Base-by-base conservation (phyloP, 108 stramenopile species). In the Pseudonitzschia pungens region DNA sequence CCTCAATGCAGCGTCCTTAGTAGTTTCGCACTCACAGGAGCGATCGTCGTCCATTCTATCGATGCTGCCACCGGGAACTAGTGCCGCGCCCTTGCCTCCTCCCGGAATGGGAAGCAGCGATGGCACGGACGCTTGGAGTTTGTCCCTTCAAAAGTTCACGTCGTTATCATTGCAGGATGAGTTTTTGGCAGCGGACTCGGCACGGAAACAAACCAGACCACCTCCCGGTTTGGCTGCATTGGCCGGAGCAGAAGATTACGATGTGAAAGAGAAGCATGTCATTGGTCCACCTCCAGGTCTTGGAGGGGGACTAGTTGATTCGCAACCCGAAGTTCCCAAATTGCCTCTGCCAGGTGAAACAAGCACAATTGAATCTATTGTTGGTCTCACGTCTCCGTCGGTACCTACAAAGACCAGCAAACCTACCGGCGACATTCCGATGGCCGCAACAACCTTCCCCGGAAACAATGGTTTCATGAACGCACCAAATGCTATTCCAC, bases 121-220 rank as follows among this genome's bases (percentile, higher is more conserved):
- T 10, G 58, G 45, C 1, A 11, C 72, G 31, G 92, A 91, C 77
- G 92, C 90, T 14, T 93, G 89, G 88, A 86, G 86, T 67, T 68
- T 77, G 18, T 87, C 92, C 4, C 69, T 93, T 11, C 63, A 87
- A 54, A 86, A 91, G 65, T 91, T 91, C 70, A 86, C 87, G 33
- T 83, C 86, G 1, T 64, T 88, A 78, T 76, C 79, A 22, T 52
- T 91, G 44, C 87, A 87, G 24, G 79, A 87, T 14, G 92, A 93
- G 27, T 93, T 93, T 76, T 73, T 93, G 64, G 78, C 78, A 14
- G 92, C 92, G 2, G 92, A 93, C 70, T 81, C 85, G 29, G 92
- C 83, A 29, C 80, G 88, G 48, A 90, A 90, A 67, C 75, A 79
- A 66, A 22, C 41, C 43, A 51, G 68, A 2, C 28, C 54, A 33